Evolutionary conservation across 345 rosid genomes (phyloP).

Genomic region (Eucalyptus leucophloia): DNA sequence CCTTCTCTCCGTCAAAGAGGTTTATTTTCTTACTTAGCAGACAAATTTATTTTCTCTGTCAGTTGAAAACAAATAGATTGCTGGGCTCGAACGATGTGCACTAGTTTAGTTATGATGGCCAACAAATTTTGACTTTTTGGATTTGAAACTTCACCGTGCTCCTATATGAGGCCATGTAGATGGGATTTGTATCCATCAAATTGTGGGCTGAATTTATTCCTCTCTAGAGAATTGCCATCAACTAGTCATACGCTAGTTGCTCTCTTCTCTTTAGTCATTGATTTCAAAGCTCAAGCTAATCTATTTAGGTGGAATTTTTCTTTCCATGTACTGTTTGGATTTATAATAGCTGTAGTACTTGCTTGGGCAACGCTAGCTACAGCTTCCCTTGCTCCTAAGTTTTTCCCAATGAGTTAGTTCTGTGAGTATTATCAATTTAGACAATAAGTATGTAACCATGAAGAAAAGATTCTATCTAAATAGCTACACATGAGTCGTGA

Average conservation of each 20-base stretch:
- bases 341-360: neutral
- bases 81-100: neutral
- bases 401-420: neutral
- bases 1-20: neutral
- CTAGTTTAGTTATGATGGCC: neutral
- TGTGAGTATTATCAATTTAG: neutral
- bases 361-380: neutral
- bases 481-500: neutral
- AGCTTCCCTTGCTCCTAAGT: neutral
- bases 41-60: neutral
- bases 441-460: neutral
- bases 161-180: neutral
- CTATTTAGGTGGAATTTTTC: neutral
- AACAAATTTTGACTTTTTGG: neutral
- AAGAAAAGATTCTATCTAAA: neutral
- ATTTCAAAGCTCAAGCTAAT: neutral
- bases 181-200: neutral
- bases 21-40: neutral
- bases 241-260: neutral
- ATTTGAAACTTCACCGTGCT: neutral
- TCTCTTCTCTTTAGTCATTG: neutral
- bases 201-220: neutral
- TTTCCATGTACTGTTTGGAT: neutral
- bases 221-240: neutral
- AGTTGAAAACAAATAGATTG: neutral